These are phyloP conservation scores for Russula vinacea DNA, from an alignment of 768 basidiomycete species.

Conservation along the genomic window DNA sequence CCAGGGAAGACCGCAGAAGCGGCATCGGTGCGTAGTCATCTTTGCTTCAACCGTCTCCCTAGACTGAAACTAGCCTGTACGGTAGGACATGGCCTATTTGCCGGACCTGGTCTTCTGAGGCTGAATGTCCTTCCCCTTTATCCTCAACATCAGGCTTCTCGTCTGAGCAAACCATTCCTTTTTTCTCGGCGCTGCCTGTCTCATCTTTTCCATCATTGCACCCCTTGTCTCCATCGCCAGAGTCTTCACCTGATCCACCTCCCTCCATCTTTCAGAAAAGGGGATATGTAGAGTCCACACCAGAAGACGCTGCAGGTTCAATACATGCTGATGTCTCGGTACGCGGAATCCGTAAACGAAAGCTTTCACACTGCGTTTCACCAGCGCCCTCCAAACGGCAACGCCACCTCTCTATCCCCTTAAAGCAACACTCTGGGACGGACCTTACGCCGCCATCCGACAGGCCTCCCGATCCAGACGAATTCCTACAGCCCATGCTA, in stretches of 20 bases:
- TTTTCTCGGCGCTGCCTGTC: too few species aligned
- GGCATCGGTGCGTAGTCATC: slow-evolving; percentile 6
- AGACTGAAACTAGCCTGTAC: background rate
- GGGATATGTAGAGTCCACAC: too few species aligned
- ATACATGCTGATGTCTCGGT: background rate
- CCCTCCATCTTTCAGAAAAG: too few species aligned
- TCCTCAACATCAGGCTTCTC: background rate
- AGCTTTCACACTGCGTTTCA: background rate
- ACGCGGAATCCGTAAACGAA: background rate
- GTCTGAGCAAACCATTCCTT: background rate
- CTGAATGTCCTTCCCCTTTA: background rate
- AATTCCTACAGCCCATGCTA: background rate
- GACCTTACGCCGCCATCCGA: background rate
- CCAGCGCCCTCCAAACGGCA: background rate
- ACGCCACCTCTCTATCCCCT: too few species aligned
- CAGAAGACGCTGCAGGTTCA: background rate
- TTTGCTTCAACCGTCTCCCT: background rate
- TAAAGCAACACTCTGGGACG: background rate
- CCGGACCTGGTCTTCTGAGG: background rate
- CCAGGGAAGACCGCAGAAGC: slow-evolving; percentile 5
- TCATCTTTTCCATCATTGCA: background rate
- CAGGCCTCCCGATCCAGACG: background rate
- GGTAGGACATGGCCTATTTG: background rate
- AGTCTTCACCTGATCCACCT: background rate
- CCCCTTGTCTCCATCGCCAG: background rate